phyloP scores from a whole-genome alignment of 352 stramenopile genomes.

The Ophiocytium majus region DNA sequence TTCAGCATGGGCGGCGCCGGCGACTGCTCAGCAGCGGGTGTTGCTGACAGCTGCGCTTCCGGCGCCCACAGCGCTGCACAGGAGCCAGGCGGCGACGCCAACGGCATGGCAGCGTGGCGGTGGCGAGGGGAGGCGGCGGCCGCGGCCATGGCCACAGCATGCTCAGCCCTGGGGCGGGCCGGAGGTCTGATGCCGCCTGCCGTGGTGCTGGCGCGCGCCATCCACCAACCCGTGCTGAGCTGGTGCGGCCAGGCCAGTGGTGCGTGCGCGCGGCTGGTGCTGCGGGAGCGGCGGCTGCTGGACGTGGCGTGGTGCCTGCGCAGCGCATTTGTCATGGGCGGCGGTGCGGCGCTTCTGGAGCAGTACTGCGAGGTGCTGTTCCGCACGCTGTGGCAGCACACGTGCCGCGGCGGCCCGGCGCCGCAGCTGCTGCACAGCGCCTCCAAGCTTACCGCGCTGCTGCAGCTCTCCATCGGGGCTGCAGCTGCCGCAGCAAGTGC shows the following conservation, averaged over 20 bases:
- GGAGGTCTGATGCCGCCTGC: conserved; percentile 24
- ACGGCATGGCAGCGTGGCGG: not conserved
- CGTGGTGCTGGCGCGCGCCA: conserved; percentile 32
- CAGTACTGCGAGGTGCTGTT: not conserved
- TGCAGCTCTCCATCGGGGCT: not conserved
- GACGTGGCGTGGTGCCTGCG: not conserved
- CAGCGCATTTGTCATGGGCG: not conserved
- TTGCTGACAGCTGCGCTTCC: not conserved
- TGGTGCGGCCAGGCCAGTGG: conserved; percentile 31
- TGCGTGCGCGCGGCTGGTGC: conserved; percentile 28
- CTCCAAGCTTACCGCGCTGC: not conserved
- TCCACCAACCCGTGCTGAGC: conserved; percentile 16
- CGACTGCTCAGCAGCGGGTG: no score
- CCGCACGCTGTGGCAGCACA: not conserved
- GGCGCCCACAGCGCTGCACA: not conserved
- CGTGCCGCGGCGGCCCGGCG: no score
- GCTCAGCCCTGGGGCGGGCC: not conserved
- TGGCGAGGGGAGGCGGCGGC: not conserved
- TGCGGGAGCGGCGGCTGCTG: conserved; percentile 28
- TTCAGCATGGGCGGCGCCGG: conserved; percentile 3
- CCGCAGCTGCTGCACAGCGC: not conserved
- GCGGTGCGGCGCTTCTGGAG: not conserved
- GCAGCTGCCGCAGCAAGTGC: no score
- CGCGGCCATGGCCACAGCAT: not conserved
- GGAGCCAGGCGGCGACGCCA: not conserved